These are phyloP conservation scores for Camptophora hylomeconis DNA, from an alignment of 2,329 filamentous ascomycete species.

Conservation along the genomic window DNA sequence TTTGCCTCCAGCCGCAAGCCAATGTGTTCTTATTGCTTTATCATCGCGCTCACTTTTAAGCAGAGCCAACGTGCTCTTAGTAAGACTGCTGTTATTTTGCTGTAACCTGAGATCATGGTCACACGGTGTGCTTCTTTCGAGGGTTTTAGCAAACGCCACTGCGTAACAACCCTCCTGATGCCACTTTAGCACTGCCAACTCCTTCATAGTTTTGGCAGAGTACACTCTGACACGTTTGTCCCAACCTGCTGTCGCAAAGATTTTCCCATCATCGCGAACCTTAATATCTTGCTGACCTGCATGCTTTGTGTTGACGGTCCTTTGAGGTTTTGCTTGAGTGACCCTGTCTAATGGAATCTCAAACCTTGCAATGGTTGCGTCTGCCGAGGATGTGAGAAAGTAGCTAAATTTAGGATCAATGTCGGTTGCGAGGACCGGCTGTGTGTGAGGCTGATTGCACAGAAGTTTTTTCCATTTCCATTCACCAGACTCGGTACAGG, in stretches of 20 bases:
- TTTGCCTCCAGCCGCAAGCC: constrained; percentile 82
- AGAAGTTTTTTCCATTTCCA: constrained; percentile 47
- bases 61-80: constrained; percentile 23
- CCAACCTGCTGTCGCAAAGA: constrained; percentile 90
- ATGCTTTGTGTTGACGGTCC: constrained; percentile 65
- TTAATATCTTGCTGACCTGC: constrained; percentile 73
- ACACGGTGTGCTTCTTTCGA: neutral
- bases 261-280: constrained; percentile 64
- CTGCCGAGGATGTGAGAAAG: constrained; percentile 72
- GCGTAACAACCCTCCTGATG: constrained; percentile 80
- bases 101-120: constrained; percentile 23
- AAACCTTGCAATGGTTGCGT: constrained; percentile 67
- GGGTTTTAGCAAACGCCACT: constrained; percentile 51
- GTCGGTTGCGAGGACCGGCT: constrained; percentile 68
- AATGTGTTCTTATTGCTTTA: constrained; percentile 61
- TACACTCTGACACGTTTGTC: constrained; percentile 74
- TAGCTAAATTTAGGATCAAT: constrained; percentile 36
- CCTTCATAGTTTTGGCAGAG: constrained; percentile 63
- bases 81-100: constrained; percentile 6
- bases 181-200: constrained; percentile 89
- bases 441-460: constrained; percentile 53
- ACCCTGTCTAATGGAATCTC: constrained; percentile 33
- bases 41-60: constrained; percentile 52
- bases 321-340: constrained; percentile 36
- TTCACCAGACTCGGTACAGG: too few relatives aligned